Conservation (phyloP, 1,139 yeast genomes). For the Suhomyces terraborum region DNA sequence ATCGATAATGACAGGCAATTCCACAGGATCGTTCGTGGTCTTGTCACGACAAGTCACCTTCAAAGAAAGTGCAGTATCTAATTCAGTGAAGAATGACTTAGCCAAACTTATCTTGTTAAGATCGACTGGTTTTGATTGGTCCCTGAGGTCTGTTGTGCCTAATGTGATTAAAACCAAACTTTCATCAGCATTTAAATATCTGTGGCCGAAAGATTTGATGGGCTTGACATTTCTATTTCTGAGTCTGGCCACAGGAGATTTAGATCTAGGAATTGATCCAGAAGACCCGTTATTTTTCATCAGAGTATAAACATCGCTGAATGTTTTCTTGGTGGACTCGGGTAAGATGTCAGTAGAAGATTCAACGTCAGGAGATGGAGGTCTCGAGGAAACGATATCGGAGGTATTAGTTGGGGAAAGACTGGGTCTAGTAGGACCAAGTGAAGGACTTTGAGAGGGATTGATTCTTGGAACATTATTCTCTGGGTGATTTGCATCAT, state of each 20-base stretch:
- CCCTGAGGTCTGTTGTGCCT: constrained; percentile 83
- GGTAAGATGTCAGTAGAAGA: constrained; percentile 45
- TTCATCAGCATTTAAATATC: constrained; percentile 65
- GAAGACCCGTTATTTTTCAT: constrained; percentile 33
- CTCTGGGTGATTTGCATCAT: constrained; percentile 43
- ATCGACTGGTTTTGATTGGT: constrained; percentile 60
- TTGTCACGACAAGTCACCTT: constrained; percentile 60
- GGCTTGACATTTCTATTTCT: constrained; percentile 42
- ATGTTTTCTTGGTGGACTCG: constrained; percentile 36
- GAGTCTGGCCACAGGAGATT: constrained; percentile 27
- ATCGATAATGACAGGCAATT: constrained; percentile 72
- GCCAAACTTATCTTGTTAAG: constrained; percentile 74
- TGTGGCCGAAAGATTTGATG: constrained; percentile 85
- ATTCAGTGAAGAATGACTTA: constrained; percentile 74
- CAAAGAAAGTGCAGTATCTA: constrained; percentile 85
- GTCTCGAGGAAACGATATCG: constrained; percentile 1
- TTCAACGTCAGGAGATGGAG: constrained; percentile 10
- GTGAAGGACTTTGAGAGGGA: constrained; percentile 12
- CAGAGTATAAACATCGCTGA: constrained; percentile 44
- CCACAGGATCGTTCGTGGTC: constrained; percentile 46
- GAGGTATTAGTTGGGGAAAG: constrained; percentile 10
- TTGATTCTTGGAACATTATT: constrained; percentile 35
- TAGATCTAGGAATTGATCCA: constrained; percentile 28
- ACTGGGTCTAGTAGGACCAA: constrained; percentile 5
- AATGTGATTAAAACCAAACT: constrained; percentile 74